Evolutionary conservation across 306 rosid genomes (phyloP).

Genomic region (Trichosanthes cucumerina): DNA sequence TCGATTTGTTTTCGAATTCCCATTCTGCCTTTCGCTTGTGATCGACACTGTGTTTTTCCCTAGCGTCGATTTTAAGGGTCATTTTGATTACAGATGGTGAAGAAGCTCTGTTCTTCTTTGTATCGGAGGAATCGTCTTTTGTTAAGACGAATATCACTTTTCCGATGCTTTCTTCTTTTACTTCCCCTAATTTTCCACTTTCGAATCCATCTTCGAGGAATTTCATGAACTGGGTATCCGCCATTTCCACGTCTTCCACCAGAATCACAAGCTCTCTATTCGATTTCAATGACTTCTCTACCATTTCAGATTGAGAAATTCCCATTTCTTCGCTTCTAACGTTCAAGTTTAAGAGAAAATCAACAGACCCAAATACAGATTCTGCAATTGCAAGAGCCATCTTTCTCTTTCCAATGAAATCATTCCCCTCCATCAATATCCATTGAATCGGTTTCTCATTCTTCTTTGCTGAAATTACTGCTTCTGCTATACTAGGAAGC

Average conservation of each 20-base stretch:
- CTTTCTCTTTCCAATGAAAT: constrained; percentile 57
- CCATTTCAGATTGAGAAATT: constrained; percentile 26
- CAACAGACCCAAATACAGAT: constrained; percentile 56
- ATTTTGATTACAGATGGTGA: constrained; percentile 29
- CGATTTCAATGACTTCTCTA: constrained; percentile 39
- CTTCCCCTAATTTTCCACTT: constrained; percentile 38
- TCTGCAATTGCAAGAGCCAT: constrained; percentile 63
- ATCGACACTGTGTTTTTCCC: constrained; percentile 16
- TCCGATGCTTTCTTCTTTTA: constrained; percentile 20
- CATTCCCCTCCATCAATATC: constrained; percentile 73
- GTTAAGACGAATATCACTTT: constrained; percentile 50
- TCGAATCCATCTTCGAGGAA: constrained; percentile 44
- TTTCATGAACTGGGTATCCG: constrained; percentile 51
- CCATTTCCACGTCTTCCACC: constrained; percentile 57
- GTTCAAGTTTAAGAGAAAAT: constrained; percentile 41
- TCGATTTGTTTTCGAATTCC: constrained; percentile 38
- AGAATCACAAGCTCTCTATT: constrained; percentile 50
- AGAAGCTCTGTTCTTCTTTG: constrained; percentile 15
- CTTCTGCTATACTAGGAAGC: constrained; percentile 59
- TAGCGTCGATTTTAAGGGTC: constrained; percentile 34
- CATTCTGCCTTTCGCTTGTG: constrained; percentile 61
- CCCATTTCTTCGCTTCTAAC: constrained; percentile 23
- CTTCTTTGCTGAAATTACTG: constrained; percentile 34
- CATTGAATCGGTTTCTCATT: constrained; percentile 27
- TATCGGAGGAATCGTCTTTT: constrained; percentile 22